Evolutionary conservation across 1,139 yeast species (phyloP).

Genomic region (Taphrina betulina): DNA sequence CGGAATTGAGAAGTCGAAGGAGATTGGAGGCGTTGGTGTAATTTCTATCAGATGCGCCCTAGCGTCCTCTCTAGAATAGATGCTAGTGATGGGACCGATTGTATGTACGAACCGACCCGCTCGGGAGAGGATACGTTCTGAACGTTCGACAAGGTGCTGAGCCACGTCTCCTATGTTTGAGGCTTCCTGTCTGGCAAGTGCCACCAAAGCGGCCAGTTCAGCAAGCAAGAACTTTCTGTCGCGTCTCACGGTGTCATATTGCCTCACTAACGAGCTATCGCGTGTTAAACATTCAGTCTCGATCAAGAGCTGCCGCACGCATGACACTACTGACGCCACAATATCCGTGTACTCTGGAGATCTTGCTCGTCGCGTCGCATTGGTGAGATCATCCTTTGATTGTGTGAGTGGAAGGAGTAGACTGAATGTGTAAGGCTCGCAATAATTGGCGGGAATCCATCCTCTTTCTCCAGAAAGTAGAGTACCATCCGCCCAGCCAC

Average conservation of each 20-base stretch:
- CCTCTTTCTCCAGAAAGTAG: constrained; percentile 72
- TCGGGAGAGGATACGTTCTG: constrained; percentile 67
- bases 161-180: constrained; percentile 64
- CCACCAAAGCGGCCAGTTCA: constrained; percentile 86
- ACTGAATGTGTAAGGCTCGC: constrained; percentile 56
- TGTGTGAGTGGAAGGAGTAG: constrained; percentile 61
- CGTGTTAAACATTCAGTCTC: constrained; percentile 82
- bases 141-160: constrained; percentile 48
- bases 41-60: constrained; percentile 3
- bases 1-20: constrained; percentile 20
- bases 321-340: constrained; percentile 70
- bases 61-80: constrained; percentile 20
- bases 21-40: constrained; percentile 29
- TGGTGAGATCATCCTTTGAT: constrained; percentile 64
- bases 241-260: constrained; percentile 66
- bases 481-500: constrained; percentile 99
- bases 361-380: constrained; percentile 20
- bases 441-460: constrained; percentile 96
- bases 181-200: constrained; percentile 57
- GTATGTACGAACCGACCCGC: constrained; percentile 59
- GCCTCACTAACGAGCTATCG: constrained; percentile 72
- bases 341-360: constrained; percentile 43
- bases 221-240: constrained; percentile 78
- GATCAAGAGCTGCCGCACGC: constrained; percentile 59
- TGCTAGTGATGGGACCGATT: constrained; percentile 24